Percentiles rank a stretch among this genome's conserved stretches.
phyloP scores from a whole-genome alignment of 139 green algal genomes.

The Eudorina sp. region DNA sequence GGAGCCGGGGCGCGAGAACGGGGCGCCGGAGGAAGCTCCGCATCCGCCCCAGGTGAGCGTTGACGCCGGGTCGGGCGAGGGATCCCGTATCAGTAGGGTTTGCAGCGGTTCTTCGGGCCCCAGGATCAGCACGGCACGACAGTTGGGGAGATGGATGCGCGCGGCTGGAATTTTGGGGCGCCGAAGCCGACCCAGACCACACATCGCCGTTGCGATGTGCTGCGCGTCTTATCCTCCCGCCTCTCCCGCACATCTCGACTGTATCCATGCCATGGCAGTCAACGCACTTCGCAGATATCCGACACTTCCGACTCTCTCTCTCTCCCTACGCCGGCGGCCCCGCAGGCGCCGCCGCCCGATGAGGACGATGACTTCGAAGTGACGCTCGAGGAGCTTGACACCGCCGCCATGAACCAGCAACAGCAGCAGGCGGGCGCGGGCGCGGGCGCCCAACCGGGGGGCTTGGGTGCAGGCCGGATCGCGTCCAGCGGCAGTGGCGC shows the following conservation, averaged over 20 bases:
- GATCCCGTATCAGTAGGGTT: no score
- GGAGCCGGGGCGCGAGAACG: neutral
- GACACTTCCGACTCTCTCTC: no score
- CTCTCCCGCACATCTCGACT: no score
- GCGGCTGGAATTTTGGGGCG: neutral
- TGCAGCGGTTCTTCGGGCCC: no score
- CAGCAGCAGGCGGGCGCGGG: neutral
- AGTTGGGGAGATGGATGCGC: no score
- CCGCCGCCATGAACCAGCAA: slow-evolving; percentile 5
- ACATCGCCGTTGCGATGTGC: neutral
- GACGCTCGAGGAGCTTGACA: slow-evolving; percentile 31
- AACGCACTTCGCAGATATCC: no score
- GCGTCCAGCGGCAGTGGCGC: neutral
- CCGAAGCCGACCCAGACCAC: neutral
- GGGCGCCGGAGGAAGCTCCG: neutral
- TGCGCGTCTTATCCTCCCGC: neutral
- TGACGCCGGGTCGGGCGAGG: no score
- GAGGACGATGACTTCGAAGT: slow-evolving; percentile 44
- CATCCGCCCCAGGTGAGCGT: neutral
- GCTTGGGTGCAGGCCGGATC: neutral
- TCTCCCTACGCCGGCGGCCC: neutral
- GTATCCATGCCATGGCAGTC: no score
- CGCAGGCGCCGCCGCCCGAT: neutral
- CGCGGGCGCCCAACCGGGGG: neutral
- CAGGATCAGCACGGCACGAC: no score